phyloP scores from a whole-genome alignment of 2,329 filamentous ascomycete genomes.

The Aquanectria penicillioides region DNA sequence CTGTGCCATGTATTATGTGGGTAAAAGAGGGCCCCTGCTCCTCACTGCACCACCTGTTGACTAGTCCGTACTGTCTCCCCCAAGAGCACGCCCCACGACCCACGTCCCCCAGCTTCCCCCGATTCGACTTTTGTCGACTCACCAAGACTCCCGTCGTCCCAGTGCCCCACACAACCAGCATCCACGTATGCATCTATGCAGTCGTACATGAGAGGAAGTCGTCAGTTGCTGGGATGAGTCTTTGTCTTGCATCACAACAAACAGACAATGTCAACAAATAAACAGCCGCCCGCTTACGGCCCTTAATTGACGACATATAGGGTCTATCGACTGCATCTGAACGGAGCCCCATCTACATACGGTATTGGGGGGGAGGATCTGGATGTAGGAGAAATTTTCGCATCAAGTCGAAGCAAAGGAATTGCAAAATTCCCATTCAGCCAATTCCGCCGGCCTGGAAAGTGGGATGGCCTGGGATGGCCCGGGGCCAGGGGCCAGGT shows the following conservation, averaged over 20 bases:
- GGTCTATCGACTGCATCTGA: background rate
- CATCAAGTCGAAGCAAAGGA: slow-evolving; percentile 4
- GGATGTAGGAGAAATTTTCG: background rate
- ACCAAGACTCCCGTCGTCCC: background rate
- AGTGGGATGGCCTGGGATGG: background rate
- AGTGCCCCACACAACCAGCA: slow-evolving; percentile 8
- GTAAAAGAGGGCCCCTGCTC: background rate
- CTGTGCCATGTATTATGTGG: slow-evolving; percentile 1
- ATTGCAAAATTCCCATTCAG: background rate
- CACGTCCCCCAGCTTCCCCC: slow-evolving; percentile 20
- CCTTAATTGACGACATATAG: slow-evolving; percentile 17
- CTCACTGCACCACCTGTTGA: background rate
- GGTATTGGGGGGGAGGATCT: no score
- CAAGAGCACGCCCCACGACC: no score
- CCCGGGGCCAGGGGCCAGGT: background rate
- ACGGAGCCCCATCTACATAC: no score
- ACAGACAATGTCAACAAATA: slow-evolving; percentile 13
- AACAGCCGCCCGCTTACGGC: background rate
- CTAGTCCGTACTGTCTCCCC: no score
- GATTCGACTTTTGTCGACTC: slow-evolving; percentile 20
- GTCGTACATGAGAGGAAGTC: slow-evolving; percentile 25
- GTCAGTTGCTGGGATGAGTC: slow-evolving; percentile 25
- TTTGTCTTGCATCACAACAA: slow-evolving; percentile 20
- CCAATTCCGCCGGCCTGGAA: no score
- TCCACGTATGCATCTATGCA: slow-evolving; percentile 4